Evolutionary conservation across 768 basidiomycete species (phyloP), one percentile per base, ranked within the genome.

Genomic region (Boletus eberwhitei): DNA sequence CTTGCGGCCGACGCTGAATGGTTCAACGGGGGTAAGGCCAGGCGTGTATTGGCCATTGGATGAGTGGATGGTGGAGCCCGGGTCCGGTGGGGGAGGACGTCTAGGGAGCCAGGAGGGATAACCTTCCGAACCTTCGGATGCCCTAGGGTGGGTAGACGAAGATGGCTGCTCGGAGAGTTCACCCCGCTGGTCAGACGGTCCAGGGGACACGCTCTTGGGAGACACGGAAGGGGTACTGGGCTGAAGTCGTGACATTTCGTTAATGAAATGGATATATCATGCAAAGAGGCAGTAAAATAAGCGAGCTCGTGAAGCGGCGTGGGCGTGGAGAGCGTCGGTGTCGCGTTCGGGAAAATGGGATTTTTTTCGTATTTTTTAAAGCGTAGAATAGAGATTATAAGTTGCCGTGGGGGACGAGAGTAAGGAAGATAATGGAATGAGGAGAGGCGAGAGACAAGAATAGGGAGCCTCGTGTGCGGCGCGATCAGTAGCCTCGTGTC

Each of bases 31-130:
- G 8, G 73, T 67, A 7, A 70, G 64, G 12, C 68, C 67, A 6
- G 71, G 63, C 17, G 73, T 69, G 58, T 55, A 64, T 60, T 60
- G 67, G n/a, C 75, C 77, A 45, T 79, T 74, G 26, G 80, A 81
- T 8, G 82, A 83, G 54, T 83, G 83, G 52, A 87, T 71, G 2
- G 87, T 89, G 11, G 87, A 87, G 4, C 80, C 80, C 4, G 91
- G 90, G 8, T 82, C 82, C 0, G 90, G 90, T 1, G 83, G 87
- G 16, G 84, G 84, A 3, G 91, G 90, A 14, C 90, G 79, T 55
- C 76, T 82, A 17, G 90, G 90, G 2, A 93, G 83, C 90, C 90
- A 93, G 22, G 87, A 85, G 3, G 90, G 90, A 66, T 93, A 93
- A 14, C 85, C 85, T 59, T 88, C 87, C 17, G 79, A 79, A 48